A percentile compares a stretch with the other conserved stretches of the same genome.
phyloP scores from a whole-genome alignment of 345 rosid species.

The Moringa oleifera region DNA sequence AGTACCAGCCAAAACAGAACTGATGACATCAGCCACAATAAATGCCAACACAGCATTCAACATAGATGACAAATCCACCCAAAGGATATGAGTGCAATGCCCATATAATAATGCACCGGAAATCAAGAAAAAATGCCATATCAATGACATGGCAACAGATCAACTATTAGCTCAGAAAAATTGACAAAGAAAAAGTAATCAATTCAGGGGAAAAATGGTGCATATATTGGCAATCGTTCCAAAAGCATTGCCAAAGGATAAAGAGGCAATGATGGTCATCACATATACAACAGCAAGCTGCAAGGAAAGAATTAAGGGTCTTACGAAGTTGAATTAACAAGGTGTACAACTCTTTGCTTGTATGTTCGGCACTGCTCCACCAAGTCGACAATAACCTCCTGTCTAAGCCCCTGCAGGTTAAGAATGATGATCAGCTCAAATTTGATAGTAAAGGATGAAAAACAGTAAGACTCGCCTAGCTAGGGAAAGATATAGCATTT shows the following conservation, averaged over 20 bases:
- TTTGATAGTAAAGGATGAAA: constrained; percentile 2
- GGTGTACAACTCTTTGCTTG: constrained; percentile 98
- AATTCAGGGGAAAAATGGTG: no score
- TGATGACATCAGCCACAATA: background rate
- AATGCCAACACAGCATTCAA: no score
- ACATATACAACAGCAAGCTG: background rate
- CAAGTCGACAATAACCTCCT: constrained; percentile 94
- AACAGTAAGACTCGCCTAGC: background rate
- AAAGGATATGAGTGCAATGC: no score
- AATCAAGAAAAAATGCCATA: no score
- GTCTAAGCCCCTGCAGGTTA: constrained; percentile 71
- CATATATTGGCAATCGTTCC: no score
- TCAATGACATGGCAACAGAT: no score
- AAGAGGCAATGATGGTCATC: background rate
- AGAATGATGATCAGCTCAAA: background rate
- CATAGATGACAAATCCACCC: no score
- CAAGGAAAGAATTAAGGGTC: constrained; percentile 23
- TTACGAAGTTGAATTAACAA: constrained; percentile 96
- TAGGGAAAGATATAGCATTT: background rate
- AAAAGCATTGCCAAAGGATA: background rate
- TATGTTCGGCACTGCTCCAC: constrained; percentile 95
- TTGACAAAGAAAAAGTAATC: no score
- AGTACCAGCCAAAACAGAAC: background rate
- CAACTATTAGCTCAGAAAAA: no score
- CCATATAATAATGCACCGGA: no score